A percentile compares a stretch with the other conserved stretches of the same genome.
Evolutionary conservation across 140 eudicot genomes (phyloP).

Genomic region (Senecio squalidus): DNA sequence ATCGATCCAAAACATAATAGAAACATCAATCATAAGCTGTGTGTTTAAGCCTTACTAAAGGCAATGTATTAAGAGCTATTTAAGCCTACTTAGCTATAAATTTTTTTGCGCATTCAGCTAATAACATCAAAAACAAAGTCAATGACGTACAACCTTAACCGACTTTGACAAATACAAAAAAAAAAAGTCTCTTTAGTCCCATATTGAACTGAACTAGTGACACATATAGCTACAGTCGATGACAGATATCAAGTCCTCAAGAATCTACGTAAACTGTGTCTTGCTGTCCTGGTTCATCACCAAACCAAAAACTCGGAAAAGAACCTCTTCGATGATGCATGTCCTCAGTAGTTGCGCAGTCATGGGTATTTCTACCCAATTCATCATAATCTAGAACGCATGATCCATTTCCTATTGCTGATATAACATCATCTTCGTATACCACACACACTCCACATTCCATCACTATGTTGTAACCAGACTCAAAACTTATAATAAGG

Average conservation of each 20-base stretch:
- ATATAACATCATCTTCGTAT: slow-evolving; percentile 2
- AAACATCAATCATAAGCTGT: too few species aligned
- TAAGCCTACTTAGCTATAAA: too few species aligned
- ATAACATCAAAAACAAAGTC: too few species aligned
- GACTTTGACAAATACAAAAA: too few species aligned
- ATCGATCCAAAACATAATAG: too few species aligned
- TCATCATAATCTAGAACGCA: background rate
- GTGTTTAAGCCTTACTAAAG: too few species aligned
- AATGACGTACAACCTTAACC: too few species aligned
- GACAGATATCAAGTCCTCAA: background rate
- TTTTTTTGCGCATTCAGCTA: too few species aligned
- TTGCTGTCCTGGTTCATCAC: background rate
- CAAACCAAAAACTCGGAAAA: background rate
- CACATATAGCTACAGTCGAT: background rate
- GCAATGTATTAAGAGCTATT: too few species aligned
- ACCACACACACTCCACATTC: slow-evolving; percentile 5
- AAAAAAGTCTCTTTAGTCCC: too few species aligned
- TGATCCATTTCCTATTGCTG: background rate
- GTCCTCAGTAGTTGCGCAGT: background rate
- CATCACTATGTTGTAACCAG: background rate
- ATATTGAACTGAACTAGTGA: too few species aligned
- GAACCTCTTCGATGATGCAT: background rate
- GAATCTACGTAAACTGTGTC: background rate
- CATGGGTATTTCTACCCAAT: background rate
- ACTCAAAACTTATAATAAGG: background rate